Percentiles rank a stretch among this genome's conserved stretches.
phyloP scores from a whole-genome alignment of 306 rosid genomes.

The Comarum palustre region DNA sequence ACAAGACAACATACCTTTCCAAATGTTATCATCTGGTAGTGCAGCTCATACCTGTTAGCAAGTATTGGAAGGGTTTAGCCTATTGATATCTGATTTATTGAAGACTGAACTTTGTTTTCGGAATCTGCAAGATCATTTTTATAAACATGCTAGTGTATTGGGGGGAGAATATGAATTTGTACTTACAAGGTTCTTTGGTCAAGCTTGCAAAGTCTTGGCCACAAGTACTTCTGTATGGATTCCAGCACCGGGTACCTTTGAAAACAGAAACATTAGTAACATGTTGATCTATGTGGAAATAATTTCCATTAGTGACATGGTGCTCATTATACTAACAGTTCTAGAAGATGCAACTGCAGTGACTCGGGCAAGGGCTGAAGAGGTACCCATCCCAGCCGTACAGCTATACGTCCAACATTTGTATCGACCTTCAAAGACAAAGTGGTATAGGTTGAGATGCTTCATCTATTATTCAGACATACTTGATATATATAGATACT shows the following conservation, averaged over 20 bases:
- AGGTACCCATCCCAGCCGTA: constrained; percentile 99
- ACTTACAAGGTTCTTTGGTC: constrained; percentile 90
- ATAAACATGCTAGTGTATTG: background rate
- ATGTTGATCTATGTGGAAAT: constrained; percentile 14
- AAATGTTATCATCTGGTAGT: constrained; percentile 98
- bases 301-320: constrained; percentile 14
- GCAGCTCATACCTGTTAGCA: constrained; percentile 84
- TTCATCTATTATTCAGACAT: constrained; percentile 23
- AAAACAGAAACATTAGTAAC: constrained; percentile 29
- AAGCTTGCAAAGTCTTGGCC: constrained; percentile 99
- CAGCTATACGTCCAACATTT: constrained; percentile 99
- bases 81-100: constrained; percentile 1
- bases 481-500: constrained; percentile 34
- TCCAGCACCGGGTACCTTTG: constrained; percentile 95
- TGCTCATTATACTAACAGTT: constrained; percentile 61
- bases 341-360: constrained; percentile 95
- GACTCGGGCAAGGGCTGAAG: constrained; percentile 99
- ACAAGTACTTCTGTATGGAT: constrained; percentile 89
- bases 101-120: background rate
- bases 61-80: constrained; percentile 25
- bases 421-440: constrained; percentile 79
- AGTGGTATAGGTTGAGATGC: constrained; percentile 25
- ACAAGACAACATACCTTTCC: constrained; percentile 70
- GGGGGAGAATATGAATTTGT: constrained; percentile 7
- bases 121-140: constrained; percentile 1